Evolutionary conservation across 352 stramenopile species (phyloP).

Genomic region (Phytophthora boehmeriae): DNA sequence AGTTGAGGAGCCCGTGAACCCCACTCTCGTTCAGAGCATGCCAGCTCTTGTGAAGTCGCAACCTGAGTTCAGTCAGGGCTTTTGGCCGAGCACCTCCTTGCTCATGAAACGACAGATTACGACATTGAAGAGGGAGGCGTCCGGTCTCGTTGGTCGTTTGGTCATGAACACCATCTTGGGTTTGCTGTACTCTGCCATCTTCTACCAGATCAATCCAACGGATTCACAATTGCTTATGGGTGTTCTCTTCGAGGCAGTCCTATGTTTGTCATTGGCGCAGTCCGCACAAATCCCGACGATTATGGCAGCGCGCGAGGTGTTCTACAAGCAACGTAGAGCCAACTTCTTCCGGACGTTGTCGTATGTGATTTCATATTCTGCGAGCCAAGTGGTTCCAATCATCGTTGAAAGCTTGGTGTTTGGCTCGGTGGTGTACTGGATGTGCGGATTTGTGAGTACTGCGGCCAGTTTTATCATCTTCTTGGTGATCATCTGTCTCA

Average conservation of each 20-base stretch:
- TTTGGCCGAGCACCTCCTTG: slow-evolving; percentile 20
- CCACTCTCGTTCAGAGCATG: slow-evolving; percentile 17
- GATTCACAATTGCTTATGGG: slow-evolving; percentile 39
- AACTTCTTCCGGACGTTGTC: slow-evolving; percentile 19
- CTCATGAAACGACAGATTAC: slow-evolving; percentile 29
- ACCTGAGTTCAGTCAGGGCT: slow-evolving; percentile 29
- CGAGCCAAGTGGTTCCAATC: neutral
- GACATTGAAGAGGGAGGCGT: slow-evolving; percentile 27
- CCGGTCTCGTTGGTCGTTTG: slow-evolving; percentile 25
- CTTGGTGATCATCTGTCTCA: slow-evolving; percentile 55
- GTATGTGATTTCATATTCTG: slow-evolving; percentile 9
- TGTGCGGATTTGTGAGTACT: slow-evolving; percentile 48
- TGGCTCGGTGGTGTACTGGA: slow-evolving; percentile 74
- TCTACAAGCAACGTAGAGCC: slow-evolving; percentile 23
- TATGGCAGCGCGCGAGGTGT: slow-evolving; percentile 45
- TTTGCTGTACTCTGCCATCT: slow-evolving; percentile 33
- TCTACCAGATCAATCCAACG: slow-evolving; percentile 28
- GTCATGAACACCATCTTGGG: slow-evolving; percentile 33
- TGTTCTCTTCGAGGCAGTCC: slow-evolving; percentile 69
- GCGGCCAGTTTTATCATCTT: slow-evolving; percentile 24
- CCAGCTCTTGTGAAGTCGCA: slow-evolving; percentile 4
- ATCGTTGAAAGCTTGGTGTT: slow-evolving; percentile 51
- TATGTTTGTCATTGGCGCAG: slow-evolving; percentile 66
- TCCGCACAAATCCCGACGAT: slow-evolving; percentile 64
- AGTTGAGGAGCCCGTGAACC: neutral